Conservation (phyloP, 805 yeast genomes). For the Helenozyma rhizophorensis region DNA sequence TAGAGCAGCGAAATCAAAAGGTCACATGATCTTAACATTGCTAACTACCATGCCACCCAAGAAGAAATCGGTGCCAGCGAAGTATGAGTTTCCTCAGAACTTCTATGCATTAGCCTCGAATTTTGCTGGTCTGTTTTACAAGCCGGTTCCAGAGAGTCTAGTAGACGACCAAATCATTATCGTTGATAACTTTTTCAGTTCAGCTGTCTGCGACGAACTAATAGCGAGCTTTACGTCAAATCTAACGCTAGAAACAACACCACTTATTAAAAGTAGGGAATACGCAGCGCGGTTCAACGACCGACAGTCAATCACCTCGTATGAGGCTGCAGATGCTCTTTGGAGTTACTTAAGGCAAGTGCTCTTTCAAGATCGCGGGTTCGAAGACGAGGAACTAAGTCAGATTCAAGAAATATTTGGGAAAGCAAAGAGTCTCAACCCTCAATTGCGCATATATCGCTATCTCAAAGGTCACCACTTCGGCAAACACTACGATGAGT, state of each 20-base stretch:
- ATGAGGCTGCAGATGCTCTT: conserved; percentile 30
- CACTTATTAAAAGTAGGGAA: conserved; percentile 42
- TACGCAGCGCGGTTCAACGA: conserved; percentile 60
- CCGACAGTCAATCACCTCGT: conserved; percentile 40
- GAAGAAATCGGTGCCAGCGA: conserved; percentile 1
- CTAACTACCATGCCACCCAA: conserved; percentile 9
- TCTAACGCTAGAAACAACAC: conserved; percentile 41
- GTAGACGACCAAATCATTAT: conserved; percentile 36
- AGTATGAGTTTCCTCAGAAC: conserved; percentile 17
- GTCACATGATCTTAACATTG: conserved; percentile 2
- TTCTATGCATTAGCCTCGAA: conserved; percentile 10
- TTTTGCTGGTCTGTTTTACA: conserved; percentile 12
- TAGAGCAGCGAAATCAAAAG: neutral
- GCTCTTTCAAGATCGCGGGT: conserved; percentile 23
- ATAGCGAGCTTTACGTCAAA: conserved; percentile 24
- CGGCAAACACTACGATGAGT: conserved; percentile 59
- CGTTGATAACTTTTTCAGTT: conserved; percentile 35
- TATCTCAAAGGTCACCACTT: conserved; percentile 56
- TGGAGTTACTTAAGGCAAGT: conserved; percentile 40
- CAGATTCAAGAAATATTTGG: conserved; percentile 25
- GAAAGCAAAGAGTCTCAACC: conserved; percentile 46
- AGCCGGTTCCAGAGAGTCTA: conserved; percentile 19
- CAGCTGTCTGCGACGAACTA: conserved; percentile 36
- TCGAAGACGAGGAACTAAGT: conserved; percentile 25
- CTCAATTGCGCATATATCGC: conserved; percentile 53